Evolutionary conservation across 768 basidiomycete species (phyloP), one percentile per base, ranked within the genome.

Genomic region (Rickenella mellea): DNA sequence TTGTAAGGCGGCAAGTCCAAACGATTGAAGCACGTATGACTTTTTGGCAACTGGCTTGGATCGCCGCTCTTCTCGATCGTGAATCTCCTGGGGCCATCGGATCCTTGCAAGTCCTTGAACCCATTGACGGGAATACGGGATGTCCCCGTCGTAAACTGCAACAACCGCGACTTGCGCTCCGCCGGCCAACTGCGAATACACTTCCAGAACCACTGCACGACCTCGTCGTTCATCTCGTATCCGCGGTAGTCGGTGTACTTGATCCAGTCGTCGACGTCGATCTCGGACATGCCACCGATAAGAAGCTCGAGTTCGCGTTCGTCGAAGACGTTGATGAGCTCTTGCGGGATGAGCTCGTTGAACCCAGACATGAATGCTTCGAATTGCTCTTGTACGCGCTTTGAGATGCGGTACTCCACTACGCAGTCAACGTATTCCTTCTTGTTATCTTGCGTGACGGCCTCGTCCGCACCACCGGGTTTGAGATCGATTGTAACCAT

Each of bases 121-220:
- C 91, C 92, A 55, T 91, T 91, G 52, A 91, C 90, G 9, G 91
- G 83, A 19, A 86, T 76, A 47, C 83, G 69, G n/a, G 83, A 86
- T 2, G 83, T 86, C 15, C 83, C 83, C 1, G 88, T 92, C 5
- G 87, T 85, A 61, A 94, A 94, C 59, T 92, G 90, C 15, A 93
- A 64, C 27, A 92, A 61, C 11, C 89, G 79, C 29, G 83, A 83
- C 59, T 92, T 92, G 49, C 85, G 75, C 58, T 94, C 91, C 0
- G 85, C 71, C 7, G 91, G 85, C 91, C 91, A 94, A 26, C 81
- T 79, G 27, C 84, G 80, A 42, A 94, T 76, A 53, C 83, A 86
- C 59, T 91, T 80, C 91, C 91, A 93, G 71, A 94, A 94, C 91
- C 91, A 93, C 54, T 88, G 83, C 48, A 93, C 88, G 46, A 87